Evolutionary conservation across 768 basidiomycete genomes (phyloP).

Genomic region (Lanmaoa pseudosensibilis): DNA sequence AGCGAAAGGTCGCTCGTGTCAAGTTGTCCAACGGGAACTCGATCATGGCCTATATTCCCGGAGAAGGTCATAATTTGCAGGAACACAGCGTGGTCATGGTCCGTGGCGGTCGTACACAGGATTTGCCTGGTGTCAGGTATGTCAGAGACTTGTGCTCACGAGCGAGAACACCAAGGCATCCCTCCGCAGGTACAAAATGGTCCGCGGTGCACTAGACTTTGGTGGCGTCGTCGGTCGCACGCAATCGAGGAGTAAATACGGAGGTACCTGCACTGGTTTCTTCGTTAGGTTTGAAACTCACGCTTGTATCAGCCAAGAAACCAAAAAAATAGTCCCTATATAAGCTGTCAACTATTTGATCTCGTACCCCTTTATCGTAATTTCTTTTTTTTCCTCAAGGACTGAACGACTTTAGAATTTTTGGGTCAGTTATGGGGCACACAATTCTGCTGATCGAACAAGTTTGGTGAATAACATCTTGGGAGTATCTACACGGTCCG

Average conservation of each 20-base stretch:
- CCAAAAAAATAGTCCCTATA: slow-evolving; percentile 64
- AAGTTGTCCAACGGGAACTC: slow-evolving; percentile 88
- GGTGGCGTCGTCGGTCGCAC: slow-evolving; percentile 84
- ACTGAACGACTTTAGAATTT: background rate
- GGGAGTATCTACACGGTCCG: background rate
- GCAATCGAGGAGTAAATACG: slow-evolving; percentile 87
- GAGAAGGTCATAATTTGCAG: slow-evolving; percentile 97
- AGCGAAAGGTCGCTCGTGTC: slow-evolving; percentile 94
- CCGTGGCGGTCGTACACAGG: slow-evolving; percentile 94
- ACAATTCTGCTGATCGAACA: background rate
- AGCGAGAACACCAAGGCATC: slow-evolving; percentile 1
- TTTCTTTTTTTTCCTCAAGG: background rate
- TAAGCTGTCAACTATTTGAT: background rate
- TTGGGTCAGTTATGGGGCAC: background rate
- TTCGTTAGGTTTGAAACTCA: slow-evolving; percentile 1
- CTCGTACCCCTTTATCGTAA: background rate
- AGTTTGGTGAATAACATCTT: background rate
- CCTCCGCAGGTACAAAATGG: slow-evolving; percentile 80
- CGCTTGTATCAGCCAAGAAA: slow-evolving; percentile 67
- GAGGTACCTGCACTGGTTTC: slow-evolving; percentile 52
- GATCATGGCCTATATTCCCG: slow-evolving; percentile 91
- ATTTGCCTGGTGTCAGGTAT: slow-evolving; percentile 96
- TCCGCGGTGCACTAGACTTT: slow-evolving; percentile 90
- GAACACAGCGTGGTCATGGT: slow-evolving; percentile 96
- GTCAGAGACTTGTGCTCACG: slow-evolving; percentile 23